Evolutionary conservation across 2,329 filamentous ascomycete species (phyloP).

Genomic region (Macrophomina phaseolina): DNA sequence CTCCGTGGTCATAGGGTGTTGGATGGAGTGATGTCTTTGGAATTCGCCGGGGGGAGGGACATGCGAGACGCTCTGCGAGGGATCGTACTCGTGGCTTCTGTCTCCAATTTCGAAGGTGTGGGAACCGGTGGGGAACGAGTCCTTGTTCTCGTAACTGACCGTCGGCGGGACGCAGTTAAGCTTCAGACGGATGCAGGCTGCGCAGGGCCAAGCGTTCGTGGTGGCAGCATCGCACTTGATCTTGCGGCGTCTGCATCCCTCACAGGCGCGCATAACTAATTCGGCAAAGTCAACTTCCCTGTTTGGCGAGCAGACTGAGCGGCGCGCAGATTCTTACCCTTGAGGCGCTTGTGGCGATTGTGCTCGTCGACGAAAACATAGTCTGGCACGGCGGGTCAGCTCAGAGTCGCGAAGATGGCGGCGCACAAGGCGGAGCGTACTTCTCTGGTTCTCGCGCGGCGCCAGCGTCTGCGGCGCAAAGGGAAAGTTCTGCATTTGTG

Average conservation of each 20-base stretch:
- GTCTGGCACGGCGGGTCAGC: slow-evolving; percentile 60
- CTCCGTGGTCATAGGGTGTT: slow-evolving; percentile 32
- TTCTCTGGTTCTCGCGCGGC: slow-evolving; percentile 81
- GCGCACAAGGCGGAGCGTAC: slow-evolving; percentile 57
- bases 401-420: background rate
- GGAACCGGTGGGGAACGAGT: slow-evolving; percentile 46
- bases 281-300: slow-evolving; percentile 26
- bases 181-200: slow-evolving; percentile 89
- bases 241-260: slow-evolving; percentile 91
- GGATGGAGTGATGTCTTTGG: slow-evolving; percentile 40
- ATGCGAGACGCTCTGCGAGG: slow-evolving; percentile 37
- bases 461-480: slow-evolving; percentile 71
- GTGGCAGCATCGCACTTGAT: slow-evolving; percentile 98
- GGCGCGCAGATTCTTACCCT: slow-evolving; percentile 64
- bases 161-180: slow-evolving; percentile 91
- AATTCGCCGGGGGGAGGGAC: slow-evolving; percentile 50
- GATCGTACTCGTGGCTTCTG: slow-evolving; percentile 44
- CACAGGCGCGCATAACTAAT: slow-evolving; percentile 93
- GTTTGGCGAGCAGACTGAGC: slow-evolving; percentile 28
- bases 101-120: slow-evolving; percentile 50
- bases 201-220: slow-evolving; percentile 97
- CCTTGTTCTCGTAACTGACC: slow-evolving; percentile 71
- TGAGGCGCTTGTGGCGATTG: slow-evolving; percentile 94
- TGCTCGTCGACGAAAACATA: slow-evolving; percentile 99
- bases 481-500: slow-evolving; percentile 75